Evolutionary conservation across 495 filamentous ascomycete genomes (phyloP).

Genomic region (Cetradonia linearis): DNA sequence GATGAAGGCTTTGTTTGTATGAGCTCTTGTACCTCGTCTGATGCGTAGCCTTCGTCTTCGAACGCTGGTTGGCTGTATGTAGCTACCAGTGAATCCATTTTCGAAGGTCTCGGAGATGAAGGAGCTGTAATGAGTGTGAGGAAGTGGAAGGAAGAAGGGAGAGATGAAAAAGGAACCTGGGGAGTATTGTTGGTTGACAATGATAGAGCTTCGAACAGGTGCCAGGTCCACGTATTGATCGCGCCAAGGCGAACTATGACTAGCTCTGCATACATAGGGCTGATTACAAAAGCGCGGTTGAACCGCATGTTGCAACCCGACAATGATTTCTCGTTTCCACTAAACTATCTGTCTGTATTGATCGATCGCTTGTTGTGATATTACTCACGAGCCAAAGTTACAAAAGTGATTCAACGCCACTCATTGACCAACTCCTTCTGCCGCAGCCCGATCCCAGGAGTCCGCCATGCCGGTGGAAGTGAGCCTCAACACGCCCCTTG

Average conservation of each 20-base stretch:
- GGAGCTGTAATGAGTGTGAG: not conserved
- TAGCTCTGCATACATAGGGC: not conserved
- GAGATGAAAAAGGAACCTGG: not conserved
- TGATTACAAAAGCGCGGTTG: slow-evolving; percentile 1
- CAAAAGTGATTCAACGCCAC: not conserved
- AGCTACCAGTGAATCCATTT: slow-evolving; percentile 89
- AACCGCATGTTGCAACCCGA: slow-evolving; percentile 1
- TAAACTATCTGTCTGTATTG: not conserved
- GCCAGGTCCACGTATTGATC: slow-evolving; percentile 7
- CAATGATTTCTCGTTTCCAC: not conserved
- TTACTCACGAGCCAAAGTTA: not conserved
- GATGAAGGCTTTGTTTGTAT: slow-evolving; percentile 55
- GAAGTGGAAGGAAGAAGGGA: not conserved
- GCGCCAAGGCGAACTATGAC: slow-evolving; percentile 4
- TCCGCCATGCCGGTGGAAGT: slow-evolving; percentile 62
- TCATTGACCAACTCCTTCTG: not conserved
- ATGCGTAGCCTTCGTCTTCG: slow-evolving; percentile 58
- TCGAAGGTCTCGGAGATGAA: not conserved
- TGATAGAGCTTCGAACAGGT: slow-evolving; percentile 4
- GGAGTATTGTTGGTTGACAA: not conserved
- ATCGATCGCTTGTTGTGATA: not conserved
- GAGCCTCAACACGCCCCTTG: slow-evolving; percentile 63
- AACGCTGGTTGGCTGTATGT: slow-evolving; percentile 71
- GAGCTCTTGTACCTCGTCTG: slow-evolving; percentile 69
- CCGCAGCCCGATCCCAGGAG: not conserved